Evolutionary conservation across 2,329 filamentous ascomycete species (phyloP).

Genomic region (Tolypocladium nubicola): DNA sequence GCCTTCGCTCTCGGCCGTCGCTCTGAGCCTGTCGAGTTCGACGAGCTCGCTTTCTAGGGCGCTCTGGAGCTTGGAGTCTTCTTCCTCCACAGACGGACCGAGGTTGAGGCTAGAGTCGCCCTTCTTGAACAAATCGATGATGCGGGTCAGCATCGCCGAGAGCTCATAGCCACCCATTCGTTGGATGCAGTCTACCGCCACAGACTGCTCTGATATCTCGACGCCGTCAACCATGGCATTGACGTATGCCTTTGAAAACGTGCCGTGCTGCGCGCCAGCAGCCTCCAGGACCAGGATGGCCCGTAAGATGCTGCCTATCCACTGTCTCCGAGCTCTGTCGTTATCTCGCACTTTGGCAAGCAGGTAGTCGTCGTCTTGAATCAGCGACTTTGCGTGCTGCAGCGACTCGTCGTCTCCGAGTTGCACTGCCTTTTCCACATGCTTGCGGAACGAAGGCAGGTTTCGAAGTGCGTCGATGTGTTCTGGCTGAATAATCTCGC

Average conservation of each 20-base stretch:
- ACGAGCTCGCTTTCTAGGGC: slow-evolving; percentile 30
- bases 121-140: slow-evolving; percentile 17
- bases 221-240: slow-evolving; percentile 49
- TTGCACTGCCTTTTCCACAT: slow-evolving; percentile 37
- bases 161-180: slow-evolving; percentile 35
- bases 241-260: slow-evolving; percentile 50
- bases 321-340: slow-evolving; percentile 21
- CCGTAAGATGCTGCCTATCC: slow-evolving; percentile 34
- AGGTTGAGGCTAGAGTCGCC: slow-evolving; percentile 28
- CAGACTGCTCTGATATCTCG: slow-evolving; percentile 36
- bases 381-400: slow-evolving; percentile 31
- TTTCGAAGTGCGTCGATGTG: slow-evolving; percentile 59
- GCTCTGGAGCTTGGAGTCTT: slow-evolving; percentile 18
- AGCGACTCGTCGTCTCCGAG: slow-evolving; percentile 31
- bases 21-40: slow-evolving; percentile 35
- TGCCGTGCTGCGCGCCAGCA: slow-evolving; percentile 21
- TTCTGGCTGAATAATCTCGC: slow-evolving; percentile 37
- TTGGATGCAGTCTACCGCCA: slow-evolving; percentile 46
- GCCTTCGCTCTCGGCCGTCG: slow-evolving; percentile 31
- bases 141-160: slow-evolving; percentile 12
- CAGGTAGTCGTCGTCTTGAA: slow-evolving; percentile 51
- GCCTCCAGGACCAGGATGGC: slow-evolving; percentile 35
- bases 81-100: slow-evolving; percentile 16
- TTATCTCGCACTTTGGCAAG: slow-evolving; percentile 26
- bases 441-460: slow-evolving; percentile 55